These are phyloP conservation scores for Rhizomucor miehei DNA, from an alignment of 371 early-diverging fungal genomes.

Conservation along the genomic window DNA sequence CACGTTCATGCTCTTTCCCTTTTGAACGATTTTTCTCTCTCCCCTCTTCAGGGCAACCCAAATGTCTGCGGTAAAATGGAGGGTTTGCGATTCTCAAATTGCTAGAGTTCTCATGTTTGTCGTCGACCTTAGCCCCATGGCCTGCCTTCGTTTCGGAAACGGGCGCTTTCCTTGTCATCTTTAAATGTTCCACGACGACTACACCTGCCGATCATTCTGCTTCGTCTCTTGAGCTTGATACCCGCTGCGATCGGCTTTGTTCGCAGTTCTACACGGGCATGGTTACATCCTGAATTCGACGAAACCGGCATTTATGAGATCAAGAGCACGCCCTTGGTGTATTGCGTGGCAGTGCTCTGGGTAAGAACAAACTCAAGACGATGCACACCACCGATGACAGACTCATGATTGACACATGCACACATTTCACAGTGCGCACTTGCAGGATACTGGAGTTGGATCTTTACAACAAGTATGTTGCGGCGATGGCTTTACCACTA, in stretches of 20 bases:
- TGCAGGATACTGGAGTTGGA: constrained; percentile 61
- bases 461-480: constrained; percentile 57
- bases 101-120: constrained; percentile 1
- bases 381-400: too few relatives aligned
- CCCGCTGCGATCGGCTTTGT: constrained; percentile 52
- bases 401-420: too few relatives aligned
- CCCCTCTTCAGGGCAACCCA: constrained; percentile 1
- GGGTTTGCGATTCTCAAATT: too few relatives aligned
- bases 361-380: too few relatives aligned
- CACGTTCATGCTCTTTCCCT: too few relatives aligned
- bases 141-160: constrained; percentile 26
- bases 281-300: constrained; percentile 31
- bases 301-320: constrained; percentile 45
- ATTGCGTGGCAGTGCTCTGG: constrained; percentile 59
- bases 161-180: constrained; percentile 33
- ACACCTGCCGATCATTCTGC: constrained; percentile 36
- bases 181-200: constrained; percentile 42
- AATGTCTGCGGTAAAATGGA: constrained; percentile 11
- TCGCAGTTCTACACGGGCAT: constrained; percentile 39
- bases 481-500: constrained; percentile 62
- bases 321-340: constrained; percentile 56
- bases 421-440: constrained; percentile 56
- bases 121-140: constrained; percentile 1
- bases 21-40: background rate
- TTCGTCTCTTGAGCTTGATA: constrained; percentile 38